Evolutionary conservation across 83 land plant species (phyloP).

Genomic region (Picea abies): DNA sequence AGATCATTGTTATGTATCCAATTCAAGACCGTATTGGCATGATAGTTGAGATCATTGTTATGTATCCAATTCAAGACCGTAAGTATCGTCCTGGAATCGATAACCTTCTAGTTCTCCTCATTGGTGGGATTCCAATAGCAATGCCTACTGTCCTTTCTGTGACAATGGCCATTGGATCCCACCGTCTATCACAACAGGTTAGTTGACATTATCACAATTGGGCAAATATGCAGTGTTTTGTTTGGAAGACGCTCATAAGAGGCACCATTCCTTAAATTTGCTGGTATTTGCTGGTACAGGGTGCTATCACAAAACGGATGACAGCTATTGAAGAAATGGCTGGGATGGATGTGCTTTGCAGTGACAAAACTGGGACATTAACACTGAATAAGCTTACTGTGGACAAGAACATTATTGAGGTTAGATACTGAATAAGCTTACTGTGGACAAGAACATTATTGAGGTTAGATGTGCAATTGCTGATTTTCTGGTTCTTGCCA

Average conservation of each 20-base stretch:
- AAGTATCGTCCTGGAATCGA: constrained; percentile 35
- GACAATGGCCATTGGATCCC: constrained; percentile 43
- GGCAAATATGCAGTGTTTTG: background rate
- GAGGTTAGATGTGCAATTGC: constrained; percentile 27
- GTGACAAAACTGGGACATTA: constrained; percentile 54
- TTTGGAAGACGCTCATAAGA: too few species aligned
- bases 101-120: constrained; percentile 58
- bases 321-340: too few species aligned
- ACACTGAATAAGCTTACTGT: constrained; percentile 50
- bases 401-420: constrained; percentile 44
- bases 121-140: constrained; percentile 19
- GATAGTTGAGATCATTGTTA: constrained; percentile 50
- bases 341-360: too few species aligned
- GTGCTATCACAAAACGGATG: constrained; percentile 44
- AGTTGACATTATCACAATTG: background rate
- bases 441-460: constrained; percentile 39
- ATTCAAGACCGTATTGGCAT: constrained; percentile 49
- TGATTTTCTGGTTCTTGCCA: background rate
- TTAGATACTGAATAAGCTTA: constrained; percentile 47
- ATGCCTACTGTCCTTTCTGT: constrained; percentile 71
- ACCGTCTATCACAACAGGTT: constrained; percentile 2
- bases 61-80: constrained; percentile 51
- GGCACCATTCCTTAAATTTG: background rate
- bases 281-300: constrained; percentile 14
- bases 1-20: constrained; percentile 62